phyloP scores from a whole-genome alignment of 23 red algal species.

The Chondrus crispus region DNA sequence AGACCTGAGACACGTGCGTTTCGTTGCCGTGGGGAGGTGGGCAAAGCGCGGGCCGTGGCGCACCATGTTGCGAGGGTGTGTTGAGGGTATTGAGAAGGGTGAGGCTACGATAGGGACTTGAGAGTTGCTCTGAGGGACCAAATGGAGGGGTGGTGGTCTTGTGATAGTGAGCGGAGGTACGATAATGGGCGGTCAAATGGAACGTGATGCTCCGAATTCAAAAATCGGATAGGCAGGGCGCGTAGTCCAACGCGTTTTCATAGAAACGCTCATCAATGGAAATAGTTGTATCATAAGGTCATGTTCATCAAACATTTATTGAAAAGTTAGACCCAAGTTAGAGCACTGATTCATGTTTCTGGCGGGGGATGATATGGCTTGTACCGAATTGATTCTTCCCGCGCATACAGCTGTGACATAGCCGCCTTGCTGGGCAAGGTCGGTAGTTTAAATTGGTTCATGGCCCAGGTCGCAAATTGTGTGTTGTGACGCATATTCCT shows the following conservation, averaged over 20 bases:
- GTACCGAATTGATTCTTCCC: background rate
- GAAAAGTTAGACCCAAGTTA: background rate
- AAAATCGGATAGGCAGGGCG: background rate
- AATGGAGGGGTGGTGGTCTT: background rate
- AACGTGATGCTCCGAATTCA: background rate
- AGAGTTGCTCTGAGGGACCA: too few species aligned
- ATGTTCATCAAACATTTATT: background rate
- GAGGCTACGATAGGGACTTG: too few species aligned
- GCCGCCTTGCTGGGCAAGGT: too few species aligned
- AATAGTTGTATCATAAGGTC: too few species aligned
- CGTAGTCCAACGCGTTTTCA: background rate
- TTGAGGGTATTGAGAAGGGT: too few species aligned
- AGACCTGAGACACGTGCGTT: background rate
- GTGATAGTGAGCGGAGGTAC: background rate
- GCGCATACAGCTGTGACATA: too few species aligned
- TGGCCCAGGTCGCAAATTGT: too few species aligned
- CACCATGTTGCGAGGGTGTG: too few species aligned
- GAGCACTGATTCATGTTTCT: background rate
- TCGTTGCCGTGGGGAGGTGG: too few species aligned
- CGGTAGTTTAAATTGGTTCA: too few species aligned
- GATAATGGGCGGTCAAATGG: background rate
- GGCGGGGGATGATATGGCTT: background rate
- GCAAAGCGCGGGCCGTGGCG: too few species aligned
- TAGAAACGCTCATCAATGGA: background rate
- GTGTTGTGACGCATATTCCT: too few species aligned